Evolutionary conservation across 2,329 filamentous ascomycete genomes (phyloP).

Genomic region (Seiridium unicorne): DNA sequence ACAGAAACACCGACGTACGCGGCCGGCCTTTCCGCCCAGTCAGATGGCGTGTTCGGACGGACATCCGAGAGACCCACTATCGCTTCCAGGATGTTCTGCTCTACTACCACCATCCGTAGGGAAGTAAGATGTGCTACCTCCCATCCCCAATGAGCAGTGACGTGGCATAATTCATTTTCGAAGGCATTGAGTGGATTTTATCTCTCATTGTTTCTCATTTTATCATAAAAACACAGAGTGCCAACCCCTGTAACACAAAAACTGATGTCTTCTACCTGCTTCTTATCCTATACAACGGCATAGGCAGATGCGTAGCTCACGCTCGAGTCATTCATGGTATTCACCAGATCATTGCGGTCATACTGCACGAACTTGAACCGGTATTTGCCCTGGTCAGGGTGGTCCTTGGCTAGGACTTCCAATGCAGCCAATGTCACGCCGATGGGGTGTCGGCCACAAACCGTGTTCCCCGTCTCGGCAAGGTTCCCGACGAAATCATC

Average conservation of each 20-base stretch:
- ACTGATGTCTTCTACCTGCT: neutral
- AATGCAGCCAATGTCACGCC: slow-evolving; percentile 88
- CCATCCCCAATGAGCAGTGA: too few species aligned
- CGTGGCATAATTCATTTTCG: too few species aligned
- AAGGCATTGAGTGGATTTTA: neutral
- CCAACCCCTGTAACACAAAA: neutral
- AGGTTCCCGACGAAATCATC: slow-evolving; percentile 68
- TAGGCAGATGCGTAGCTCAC: slow-evolving; percentile 96
- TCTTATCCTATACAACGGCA: slow-evolving; percentile 60
- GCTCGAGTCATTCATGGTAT: slow-evolving; percentile 69
- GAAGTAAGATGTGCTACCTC: too few species aligned
- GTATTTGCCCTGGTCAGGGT: slow-evolving; percentile 37
- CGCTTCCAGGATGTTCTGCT: neutral
- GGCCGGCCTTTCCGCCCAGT: neutral
- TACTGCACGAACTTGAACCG: slow-evolving; percentile 82
- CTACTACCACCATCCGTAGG: too few species aligned
- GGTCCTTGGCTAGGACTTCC: slow-evolving; percentile 55
- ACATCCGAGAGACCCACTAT: neutral
- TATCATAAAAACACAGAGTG: neutral
- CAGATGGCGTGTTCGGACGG: neutral
- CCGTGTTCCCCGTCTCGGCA: slow-evolving; percentile 76
- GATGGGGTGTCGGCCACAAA: slow-evolving; percentile 93
- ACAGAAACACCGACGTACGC: neutral
- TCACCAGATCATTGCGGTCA: slow-evolving; percentile 77
- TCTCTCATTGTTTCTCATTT: neutral